Evolutionary conservation across 2,329 filamentous ascomycete genomes (phyloP), one percentile per base, ranked within the genome.

Genomic region (Alternaria infectoria): DNA sequence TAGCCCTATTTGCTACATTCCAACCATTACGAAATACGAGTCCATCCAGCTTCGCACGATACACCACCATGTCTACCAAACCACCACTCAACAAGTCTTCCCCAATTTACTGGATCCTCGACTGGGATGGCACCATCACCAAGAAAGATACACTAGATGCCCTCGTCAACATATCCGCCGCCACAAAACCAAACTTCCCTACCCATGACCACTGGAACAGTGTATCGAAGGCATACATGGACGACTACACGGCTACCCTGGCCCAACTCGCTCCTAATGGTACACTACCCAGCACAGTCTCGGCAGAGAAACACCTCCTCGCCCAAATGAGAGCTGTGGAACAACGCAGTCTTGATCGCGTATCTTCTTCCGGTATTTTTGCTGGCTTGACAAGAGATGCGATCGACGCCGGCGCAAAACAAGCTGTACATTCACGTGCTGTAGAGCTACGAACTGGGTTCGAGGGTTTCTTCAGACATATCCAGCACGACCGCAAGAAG

Each of bases 121-220:
- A 85, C 70, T 85, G 80, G 77, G 83, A 85, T 66, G 82, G 82
- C 58, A 85, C 83, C 0, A 69, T 84, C 26, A 84, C 83, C 12
- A 67, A 70, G 44, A 75, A 75, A 21, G 83, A 85, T 66, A 84
- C 83, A 0, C 77, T 85, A 54, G 69, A 79, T n/a, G 59, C 81
- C 13, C 76, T 85, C 10, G 81, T 79, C 44, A 70, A 72, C 30
- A 78, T 84, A 13, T 76, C 79, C 2, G 69, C 71, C n/a, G 66
- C 75, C 26, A 49, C 57, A 25, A 77, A 74, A 21, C 70, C 73
- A 13, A 60, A 60, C 11, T 64, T 67, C 26, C 66, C 69, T 17
- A 66, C 71, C 6, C 36, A 50, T 2, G 50, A 68, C n/a, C 64
- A 73, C n/a, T 83, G 83, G 83, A 65, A 74, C 7, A 55, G 69